Evolutionary conservation across 208 protist species (phyloP), one percentile per base, ranked within the genome.

Genomic region (Wallacemonas rigidus): DNA sequence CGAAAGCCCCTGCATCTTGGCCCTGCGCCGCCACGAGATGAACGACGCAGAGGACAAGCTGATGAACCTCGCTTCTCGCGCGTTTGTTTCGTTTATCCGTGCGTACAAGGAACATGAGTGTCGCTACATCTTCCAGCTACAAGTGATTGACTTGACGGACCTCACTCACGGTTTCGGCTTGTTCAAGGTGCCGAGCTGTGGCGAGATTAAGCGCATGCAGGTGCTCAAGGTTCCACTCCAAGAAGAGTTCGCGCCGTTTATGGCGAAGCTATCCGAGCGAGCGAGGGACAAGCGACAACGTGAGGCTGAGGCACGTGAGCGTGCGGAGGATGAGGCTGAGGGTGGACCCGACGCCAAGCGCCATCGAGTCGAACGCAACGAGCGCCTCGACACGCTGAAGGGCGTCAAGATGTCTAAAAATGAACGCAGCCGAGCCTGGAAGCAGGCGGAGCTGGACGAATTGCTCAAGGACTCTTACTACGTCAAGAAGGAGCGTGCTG

Each of bases 81-180:
- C 96, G 39, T 98, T 97, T 69, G 91, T 97, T 15, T 95, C 89
- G 5, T 98, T 95, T 77, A 86, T 98, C 67, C 92, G 94, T 39
- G 94, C 92, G 1, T 98, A 98, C 88, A 97, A 97, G 80, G 93
- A 98, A 74, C 96, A 98, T 75, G 90, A 96, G 77, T 95, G 89
- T 69, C 81, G 91, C 50, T 97, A 97, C 86, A 97, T 98, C 74
- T 98, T 98, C 75, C 88, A 92, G 64, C 81, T 98, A 44, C 85
- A 93, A 77, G 79, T 83, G 26, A 90, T 98, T 72, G 98, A 99
- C 71, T 79, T 99, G 26, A 93, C 91, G 35, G 91, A 98, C 62
- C 89, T 99, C 41, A 96, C 95, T 38, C 89, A 98, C 75, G 85
- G 88, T 41, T 98, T 98, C 75, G 95, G 76, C 8, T 84, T 98